Evolutionary conservation across 192 early-diverging fungal genomes (phyloP), one percentile per base, ranked within the genome.

Genomic region (Backusella sp.): DNA sequence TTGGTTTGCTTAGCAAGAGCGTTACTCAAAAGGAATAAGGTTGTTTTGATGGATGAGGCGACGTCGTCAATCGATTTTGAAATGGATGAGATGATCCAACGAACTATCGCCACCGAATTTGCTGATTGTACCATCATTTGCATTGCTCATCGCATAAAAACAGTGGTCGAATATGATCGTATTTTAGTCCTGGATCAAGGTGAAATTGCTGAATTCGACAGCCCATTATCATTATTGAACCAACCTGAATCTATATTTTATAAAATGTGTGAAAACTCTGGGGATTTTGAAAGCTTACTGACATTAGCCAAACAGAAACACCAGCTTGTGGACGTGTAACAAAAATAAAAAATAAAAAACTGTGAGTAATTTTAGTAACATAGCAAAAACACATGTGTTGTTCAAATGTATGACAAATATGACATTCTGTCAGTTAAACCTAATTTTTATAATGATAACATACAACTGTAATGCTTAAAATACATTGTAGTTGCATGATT

Each of bases 151-250:
- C 85, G 90, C 1, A 74, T 91, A 32, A 30, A 46, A 17, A 80
- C 86, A 7, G 84, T 92, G 15, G 84, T 88, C 84, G 90, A 93
- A 68, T 92, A 89, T 75, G 93, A 96, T 72, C 88, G 92, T 62
- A 90, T 96, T 6, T 74, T 95, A 14, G 94, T 95, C 5, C 80
- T 96, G 79, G 93, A 95, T 75, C 86, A 92, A 52, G 96, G 96
- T 4, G 69, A 81, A 26, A 85, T 96, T 0, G 87, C 86, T 21
- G 96, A 98, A 82, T 95, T 90, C 84, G 96, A 91, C 4, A 91
- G 92, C 21, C 96, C 96, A 2, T 46, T 84, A 37, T 85, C 86
- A 23, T 81, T 98, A 41, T 84, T 98, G 56, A 87, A 88, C 19
- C 85, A 85, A 7, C 68, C 79, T 0, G 82, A 87, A 4, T 91